These are phyloP conservation scores for Avicennia marina DNA, from an alignment of 257 asterid genomes.

Conservation along the genomic window DNA sequence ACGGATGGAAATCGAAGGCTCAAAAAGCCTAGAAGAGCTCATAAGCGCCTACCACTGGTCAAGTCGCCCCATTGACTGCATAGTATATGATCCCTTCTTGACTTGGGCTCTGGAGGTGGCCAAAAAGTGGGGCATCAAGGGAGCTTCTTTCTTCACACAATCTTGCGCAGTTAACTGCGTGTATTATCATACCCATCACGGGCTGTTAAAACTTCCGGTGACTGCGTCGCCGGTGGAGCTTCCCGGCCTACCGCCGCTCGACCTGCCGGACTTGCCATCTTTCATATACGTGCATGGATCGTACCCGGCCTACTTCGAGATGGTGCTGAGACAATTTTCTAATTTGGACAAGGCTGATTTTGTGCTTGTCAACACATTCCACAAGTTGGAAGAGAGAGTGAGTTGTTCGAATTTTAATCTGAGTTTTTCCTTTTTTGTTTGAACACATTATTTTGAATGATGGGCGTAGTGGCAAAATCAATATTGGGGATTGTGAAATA, in stretches of 20 bases:
- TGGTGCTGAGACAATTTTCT: slow-evolving; percentile 49
- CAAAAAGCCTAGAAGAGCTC: slow-evolving; percentile 37
- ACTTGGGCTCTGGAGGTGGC: slow-evolving; percentile 73
- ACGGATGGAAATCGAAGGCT: slow-evolving; percentile 34
- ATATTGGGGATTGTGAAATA: too few relatives aligned
- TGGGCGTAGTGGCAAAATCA: background rate
- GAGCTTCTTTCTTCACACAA: slow-evolving; percentile 65
- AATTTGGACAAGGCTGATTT: slow-evolving; percentile 68
- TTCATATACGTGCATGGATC: slow-evolving; percentile 52
- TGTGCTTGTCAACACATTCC: slow-evolving; percentile 57
- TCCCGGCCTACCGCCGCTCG: slow-evolving; percentile 62
- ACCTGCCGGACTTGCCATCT: slow-evolving; percentile 55
- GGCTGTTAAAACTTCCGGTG: slow-evolving; percentile 43
- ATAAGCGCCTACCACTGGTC: slow-evolving; percentile 23
- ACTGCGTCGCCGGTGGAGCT: slow-evolving; percentile 38
- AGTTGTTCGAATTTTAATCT: background rate
- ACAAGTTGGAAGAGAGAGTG: slow-evolving; percentile 59
- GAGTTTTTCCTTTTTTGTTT: too few relatives aligned
- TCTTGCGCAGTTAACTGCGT: slow-evolving; percentile 66
- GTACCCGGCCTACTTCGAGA: slow-evolving; percentile 59
- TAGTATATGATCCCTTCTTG: slow-evolving; percentile 65
- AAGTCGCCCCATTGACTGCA: slow-evolving; percentile 36
- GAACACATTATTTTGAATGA: too few relatives aligned
- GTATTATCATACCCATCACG: slow-evolving; percentile 45
- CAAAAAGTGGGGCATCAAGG: slow-evolving; percentile 27